A percentile compares a stretch with the other conserved stretches of the same genome.
Conservation (phyloP, 768 basidiomycete species). For the Podaxis pistillaris region DNA sequence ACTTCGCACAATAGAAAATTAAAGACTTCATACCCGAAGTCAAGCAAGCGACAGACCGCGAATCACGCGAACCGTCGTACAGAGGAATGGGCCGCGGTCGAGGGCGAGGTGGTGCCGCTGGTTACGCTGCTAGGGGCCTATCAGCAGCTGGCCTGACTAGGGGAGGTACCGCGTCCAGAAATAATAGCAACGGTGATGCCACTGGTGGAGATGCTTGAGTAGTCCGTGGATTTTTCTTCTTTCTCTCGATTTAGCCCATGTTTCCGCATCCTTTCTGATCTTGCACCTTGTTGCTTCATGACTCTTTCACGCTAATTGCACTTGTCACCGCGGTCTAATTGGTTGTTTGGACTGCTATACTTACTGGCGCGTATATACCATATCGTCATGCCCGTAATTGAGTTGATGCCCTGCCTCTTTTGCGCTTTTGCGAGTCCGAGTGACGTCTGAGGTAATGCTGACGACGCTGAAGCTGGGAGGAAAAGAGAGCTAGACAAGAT, state of each 20-base stretch:
- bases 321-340: neutral
- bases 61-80: constrained; percentile 35
- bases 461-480: neutral
- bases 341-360: constrained; percentile 4
- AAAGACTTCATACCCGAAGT: constrained; percentile 66
- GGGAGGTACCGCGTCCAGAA: constrained; percentile 20
- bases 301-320: neutral
- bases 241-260: neutral
- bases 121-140: constrained; percentile 64
- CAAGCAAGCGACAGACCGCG: constrained; percentile 66
- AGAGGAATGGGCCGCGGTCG: constrained; percentile 33
- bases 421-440: neutral
- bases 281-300: constrained; percentile 2
- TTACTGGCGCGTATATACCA: constrained; percentile 7
- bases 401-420: neutral
- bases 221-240: neutral
- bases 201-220: constrained; percentile 5
- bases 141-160: constrained; percentile 67
- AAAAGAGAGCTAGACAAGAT: neutral
- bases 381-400: neutral
- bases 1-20: constrained; percentile 51
- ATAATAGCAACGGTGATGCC: constrained; percentile 2
- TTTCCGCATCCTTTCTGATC: neutral
- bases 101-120: constrained; percentile 49
- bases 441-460: neutral